Percentiles rank a stretch among this genome's conserved stretches.
These are phyloP conservation scores for Cyberlindnera euphorbiiphila DNA, from an alignment of 805 yeast genomes.

Conservation along the genomic window DNA sequence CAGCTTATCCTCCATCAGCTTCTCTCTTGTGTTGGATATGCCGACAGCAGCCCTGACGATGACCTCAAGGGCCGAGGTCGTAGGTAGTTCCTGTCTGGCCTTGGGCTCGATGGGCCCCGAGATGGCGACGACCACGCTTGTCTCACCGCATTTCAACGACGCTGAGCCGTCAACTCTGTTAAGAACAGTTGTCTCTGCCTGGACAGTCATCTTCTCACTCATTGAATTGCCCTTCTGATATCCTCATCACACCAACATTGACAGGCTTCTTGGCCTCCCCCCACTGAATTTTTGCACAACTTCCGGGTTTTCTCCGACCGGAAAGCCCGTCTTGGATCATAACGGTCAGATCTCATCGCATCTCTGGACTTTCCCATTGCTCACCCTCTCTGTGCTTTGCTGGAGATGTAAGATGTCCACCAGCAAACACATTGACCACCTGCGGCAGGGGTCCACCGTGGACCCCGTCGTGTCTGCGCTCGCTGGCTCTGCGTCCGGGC, in stretches of 20 bases:
- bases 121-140: constrained; percentile 68
- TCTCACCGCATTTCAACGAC: constrained; percentile 43
- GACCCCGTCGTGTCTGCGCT: constrained; percentile 36
- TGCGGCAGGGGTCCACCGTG: constrained; percentile 40
- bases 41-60: constrained; percentile 78
- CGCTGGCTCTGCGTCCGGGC: constrained; percentile 47
- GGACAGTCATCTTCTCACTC: constrained; percentile 2
- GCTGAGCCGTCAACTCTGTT: constrained; percentile 81
- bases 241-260: too few relatives aligned
- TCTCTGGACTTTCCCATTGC: too few relatives aligned
- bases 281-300: too few relatives aligned
- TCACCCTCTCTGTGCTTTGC: too few relatives aligned
- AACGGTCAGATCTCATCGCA: too few relatives aligned
- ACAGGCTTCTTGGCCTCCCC: too few relatives aligned
- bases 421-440: constrained; percentile 35
- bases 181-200: constrained; percentile 30
- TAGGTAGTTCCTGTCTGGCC: constrained; percentile 79
- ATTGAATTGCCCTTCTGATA: neutral
- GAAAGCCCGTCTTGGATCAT: too few relatives aligned
- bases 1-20: constrained; percentile 67
- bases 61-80: constrained; percentile 71
- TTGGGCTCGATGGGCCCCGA: constrained; percentile 90
- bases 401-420: neutral
- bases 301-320: too few relatives aligned
- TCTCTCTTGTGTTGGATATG: constrained; percentile 69